Evolutionary conservation across 768 basidiomycete species (phyloP).

Genomic region (Collybia mongolica): DNA sequence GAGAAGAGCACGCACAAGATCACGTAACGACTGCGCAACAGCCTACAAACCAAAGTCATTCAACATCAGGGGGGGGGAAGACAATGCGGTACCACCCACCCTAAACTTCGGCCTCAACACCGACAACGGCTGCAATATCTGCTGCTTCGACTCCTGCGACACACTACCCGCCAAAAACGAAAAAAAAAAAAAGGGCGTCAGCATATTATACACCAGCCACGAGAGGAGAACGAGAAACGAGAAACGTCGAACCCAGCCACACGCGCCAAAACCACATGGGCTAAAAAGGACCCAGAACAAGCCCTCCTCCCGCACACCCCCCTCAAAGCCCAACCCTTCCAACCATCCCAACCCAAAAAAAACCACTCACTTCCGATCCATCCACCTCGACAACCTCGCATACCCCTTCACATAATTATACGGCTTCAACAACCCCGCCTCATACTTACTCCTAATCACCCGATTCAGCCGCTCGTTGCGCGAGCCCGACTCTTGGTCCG

Average conservation of each 20-base stretch:
- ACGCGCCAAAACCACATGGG: too few relatives aligned
- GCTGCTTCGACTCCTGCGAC: conserved; percentile 86
- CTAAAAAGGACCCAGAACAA: too few relatives aligned
- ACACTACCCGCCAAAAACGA: conserved; percentile 70
- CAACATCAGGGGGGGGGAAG: too few relatives aligned
- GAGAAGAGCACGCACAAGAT: conserved; percentile 52
- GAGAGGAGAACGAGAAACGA: too few relatives aligned
- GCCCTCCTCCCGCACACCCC: too few relatives aligned
- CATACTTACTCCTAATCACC: conserved; percentile 95
- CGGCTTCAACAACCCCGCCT: conserved; percentile 91
- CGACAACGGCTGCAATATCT: conserved; percentile 87
- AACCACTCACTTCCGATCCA: conserved; percentile 78
- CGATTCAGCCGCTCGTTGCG: conserved; percentile 86
- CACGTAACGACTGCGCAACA: conserved; percentile 80
- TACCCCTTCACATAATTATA: conserved; percentile 98
- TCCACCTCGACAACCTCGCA: conserved; percentile 87
- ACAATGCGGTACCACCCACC: conserved; percentile 47
- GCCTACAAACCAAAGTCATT: conserved; percentile 38
- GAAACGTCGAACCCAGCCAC: too few relatives aligned
- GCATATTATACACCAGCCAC: too few relatives aligned
- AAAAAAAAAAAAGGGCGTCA: too few relatives aligned
- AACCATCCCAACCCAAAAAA: background rate
- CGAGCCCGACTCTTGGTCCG: conserved; percentile 90
- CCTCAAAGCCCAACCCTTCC: too few relatives aligned
- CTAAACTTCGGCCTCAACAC: conserved; percentile 84